Percentiles rank a stretch among this genome's conserved stretches.
phyloP scores from a whole-genome alignment of 148 eudicot species.

The Cornus suecica region DNA sequence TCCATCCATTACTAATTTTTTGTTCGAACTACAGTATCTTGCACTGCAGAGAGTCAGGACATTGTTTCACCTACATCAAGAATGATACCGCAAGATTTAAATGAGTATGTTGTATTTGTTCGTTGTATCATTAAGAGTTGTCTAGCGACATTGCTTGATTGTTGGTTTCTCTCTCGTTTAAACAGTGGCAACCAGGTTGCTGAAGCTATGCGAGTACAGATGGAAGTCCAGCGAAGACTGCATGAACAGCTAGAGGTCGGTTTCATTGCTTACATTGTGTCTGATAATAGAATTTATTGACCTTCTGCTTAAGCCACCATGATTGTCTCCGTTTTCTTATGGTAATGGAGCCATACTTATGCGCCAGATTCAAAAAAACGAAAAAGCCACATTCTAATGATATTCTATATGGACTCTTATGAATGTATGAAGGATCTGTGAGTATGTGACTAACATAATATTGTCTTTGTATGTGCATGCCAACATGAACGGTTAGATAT shows the following conservation, averaged over 20 bases:
- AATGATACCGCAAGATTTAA: slow-evolving; percentile 55
- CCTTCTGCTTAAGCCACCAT: too few relatives aligned
- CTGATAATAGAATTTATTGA: too few relatives aligned
- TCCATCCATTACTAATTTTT: background rate
- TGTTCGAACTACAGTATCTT: slow-evolving; percentile 38
- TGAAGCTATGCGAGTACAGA: slow-evolving; percentile 75
- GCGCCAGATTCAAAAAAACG: too few relatives aligned
- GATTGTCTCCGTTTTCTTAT: too few relatives aligned
- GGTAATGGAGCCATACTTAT: too few relatives aligned
- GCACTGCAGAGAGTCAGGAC: slow-evolving; percentile 60
- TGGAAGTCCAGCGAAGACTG: slow-evolving; percentile 76
- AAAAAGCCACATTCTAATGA: too few relatives aligned
- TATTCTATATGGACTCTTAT: too few relatives aligned
- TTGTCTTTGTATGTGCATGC: too few relatives aligned
- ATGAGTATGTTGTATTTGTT: slow-evolving; percentile 46
- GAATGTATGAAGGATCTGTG: too few relatives aligned
- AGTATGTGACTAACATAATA: too few relatives aligned
- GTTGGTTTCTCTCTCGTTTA: slow-evolving; percentile 9
- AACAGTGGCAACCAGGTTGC: slow-evolving; percentile 72
- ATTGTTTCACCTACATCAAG: slow-evolving; percentile 56
- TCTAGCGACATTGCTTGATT: background rate
- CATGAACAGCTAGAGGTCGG: slow-evolving; percentile 82
- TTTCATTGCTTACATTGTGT: slow-evolving; percentile 10
- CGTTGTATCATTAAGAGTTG: background rate
- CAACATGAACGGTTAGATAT: too few relatives aligned